Percentiles rank a stretch among this genome's conserved stretches.
These are phyloP conservation scores for Physaria fendleri DNA, from an alignment of 345 rosid species.

Conservation along the genomic window DNA sequence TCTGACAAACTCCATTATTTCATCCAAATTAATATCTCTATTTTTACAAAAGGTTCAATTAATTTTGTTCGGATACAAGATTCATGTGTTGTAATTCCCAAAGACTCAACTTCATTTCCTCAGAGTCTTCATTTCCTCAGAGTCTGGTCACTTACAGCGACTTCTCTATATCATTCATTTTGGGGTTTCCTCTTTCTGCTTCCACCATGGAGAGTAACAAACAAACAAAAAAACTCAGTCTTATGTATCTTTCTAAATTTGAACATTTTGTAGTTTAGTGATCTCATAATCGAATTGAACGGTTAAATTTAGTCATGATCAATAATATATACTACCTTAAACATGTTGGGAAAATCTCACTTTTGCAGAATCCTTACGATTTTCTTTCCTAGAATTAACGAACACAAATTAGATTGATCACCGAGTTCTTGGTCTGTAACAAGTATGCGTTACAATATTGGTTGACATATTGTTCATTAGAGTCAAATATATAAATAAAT, in stretches of 20 bases:
- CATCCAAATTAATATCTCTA: constrained; percentile 20
- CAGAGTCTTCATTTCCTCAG: constrained; percentile 27
- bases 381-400: too few relatives aligned
- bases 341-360: too few relatives aligned
- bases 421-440: background rate
- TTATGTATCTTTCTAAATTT: constrained; percentile 8
- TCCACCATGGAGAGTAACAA: constrained; percentile 21
- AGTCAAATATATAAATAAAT: background rate
- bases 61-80: too few relatives aligned
- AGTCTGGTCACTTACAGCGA: constrained; percentile 27
- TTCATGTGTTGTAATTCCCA: too few relatives aligned
- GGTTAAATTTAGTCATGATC: background rate
- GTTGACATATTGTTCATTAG: background rate
- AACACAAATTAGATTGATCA: background rate
- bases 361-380: too few relatives aligned
- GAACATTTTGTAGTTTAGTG: constrained; percentile 12
- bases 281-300: background rate
- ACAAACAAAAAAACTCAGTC: background rate
- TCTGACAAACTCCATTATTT: constrained; percentile 30
- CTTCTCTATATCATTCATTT: background rate
- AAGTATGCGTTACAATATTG: background rate
- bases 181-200: constrained; percentile 5
- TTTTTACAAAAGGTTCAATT: too few relatives aligned
- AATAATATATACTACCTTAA: too few relatives aligned
- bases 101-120: constrained; percentile 4